These are phyloP conservation scores for Parasarocladium wereldwijsianum DNA, from an alignment of 2,329 filamentous ascomycete species.

Conservation along the genomic window DNA sequence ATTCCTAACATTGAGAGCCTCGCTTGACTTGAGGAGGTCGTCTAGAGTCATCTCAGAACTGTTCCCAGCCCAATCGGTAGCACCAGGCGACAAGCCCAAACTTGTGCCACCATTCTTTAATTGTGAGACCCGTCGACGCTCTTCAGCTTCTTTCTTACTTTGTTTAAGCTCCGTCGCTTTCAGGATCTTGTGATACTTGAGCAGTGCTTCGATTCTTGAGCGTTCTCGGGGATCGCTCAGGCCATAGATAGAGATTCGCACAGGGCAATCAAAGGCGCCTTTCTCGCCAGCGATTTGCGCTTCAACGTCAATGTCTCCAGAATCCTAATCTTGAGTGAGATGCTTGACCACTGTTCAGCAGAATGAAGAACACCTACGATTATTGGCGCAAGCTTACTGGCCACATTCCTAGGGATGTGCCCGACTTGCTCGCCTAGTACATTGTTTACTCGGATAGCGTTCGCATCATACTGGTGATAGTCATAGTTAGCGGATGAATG, in stretches of 20 bases:
- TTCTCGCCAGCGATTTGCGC: conserved; percentile 54
- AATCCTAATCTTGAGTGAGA: conserved; percentile 30
- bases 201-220: conserved; percentile 38
- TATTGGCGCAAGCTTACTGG: conserved; percentile 58
- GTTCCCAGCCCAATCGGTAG: background rate
- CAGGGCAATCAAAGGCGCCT: conserved; percentile 54
- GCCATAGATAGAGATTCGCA: conserved; percentile 56
- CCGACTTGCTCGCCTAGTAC: conserved; percentile 64
- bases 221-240: conserved; percentile 39
- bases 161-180: conserved; percentile 39
- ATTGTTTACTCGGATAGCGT: conserved; percentile 69
- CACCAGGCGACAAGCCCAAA: conserved; percentile 17
- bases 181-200: conserved; percentile 53
- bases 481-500: conserved; percentile 3
- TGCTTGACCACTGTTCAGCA: too few relatives aligned
- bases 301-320: conserved; percentile 47
- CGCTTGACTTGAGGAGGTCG: conserved; percentile 49
- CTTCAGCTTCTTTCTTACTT: conserved; percentile 37
- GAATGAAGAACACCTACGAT: too few relatives aligned
- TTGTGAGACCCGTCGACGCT: conserved; percentile 28
- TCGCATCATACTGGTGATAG: conserved; percentile 41
- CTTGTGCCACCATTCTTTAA: conserved; percentile 23
- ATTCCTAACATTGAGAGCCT: conserved; percentile 46
- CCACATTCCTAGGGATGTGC: conserved; percentile 55
- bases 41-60: conserved; percentile 24